A percentile compares a stretch with the other conserved stretches of the same genome.
Evolutionary conservation across 164 flowering plant species (phyloP).

Genomic region (Berberis vulgaris): DNA sequence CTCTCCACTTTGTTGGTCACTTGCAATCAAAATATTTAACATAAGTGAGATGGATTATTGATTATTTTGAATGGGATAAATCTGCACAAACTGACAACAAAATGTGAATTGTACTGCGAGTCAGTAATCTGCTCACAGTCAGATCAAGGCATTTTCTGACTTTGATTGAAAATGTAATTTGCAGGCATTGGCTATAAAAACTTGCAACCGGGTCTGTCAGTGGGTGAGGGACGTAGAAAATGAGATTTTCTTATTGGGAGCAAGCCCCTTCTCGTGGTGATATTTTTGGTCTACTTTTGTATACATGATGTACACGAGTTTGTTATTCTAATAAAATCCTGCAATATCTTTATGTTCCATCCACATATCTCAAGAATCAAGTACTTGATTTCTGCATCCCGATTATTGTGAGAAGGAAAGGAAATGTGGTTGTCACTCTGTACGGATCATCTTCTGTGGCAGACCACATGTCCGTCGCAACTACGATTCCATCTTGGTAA

Average conservation of each 20-base stretch:
- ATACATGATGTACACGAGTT: conserved; percentile 14
- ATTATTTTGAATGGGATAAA: too few relatives aligned
- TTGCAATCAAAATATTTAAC: too few relatives aligned
- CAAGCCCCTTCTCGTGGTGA: conserved; percentile 98
- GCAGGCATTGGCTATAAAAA: conserved; percentile 89
- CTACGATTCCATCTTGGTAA: too few relatives aligned
- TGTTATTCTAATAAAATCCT: conserved; percentile 16
- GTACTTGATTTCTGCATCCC: neutral
- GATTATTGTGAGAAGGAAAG: neutral
- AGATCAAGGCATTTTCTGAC: neutral
- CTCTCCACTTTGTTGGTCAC: too few relatives aligned
- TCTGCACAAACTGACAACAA: too few relatives aligned
- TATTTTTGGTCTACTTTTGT: conserved; percentile 13
- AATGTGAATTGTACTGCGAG: too few relatives aligned
- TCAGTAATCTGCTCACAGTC: too few relatives aligned
- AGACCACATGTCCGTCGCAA: too few relatives aligned
- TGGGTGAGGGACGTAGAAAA: conserved; percentile 96
- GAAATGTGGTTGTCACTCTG: too few relatives aligned
- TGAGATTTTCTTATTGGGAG: conserved; percentile 88
- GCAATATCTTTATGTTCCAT: conserved; percentile 5
- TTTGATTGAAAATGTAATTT: conserved; percentile 10
- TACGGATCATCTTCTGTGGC: too few relatives aligned
- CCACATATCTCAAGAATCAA: neutral
- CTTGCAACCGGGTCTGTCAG: conserved; percentile 87
- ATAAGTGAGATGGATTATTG: too few relatives aligned